phyloP scores from a whole-genome alignment of 768 basidiomycete species.

The Tricholoma terreum region DNA sequence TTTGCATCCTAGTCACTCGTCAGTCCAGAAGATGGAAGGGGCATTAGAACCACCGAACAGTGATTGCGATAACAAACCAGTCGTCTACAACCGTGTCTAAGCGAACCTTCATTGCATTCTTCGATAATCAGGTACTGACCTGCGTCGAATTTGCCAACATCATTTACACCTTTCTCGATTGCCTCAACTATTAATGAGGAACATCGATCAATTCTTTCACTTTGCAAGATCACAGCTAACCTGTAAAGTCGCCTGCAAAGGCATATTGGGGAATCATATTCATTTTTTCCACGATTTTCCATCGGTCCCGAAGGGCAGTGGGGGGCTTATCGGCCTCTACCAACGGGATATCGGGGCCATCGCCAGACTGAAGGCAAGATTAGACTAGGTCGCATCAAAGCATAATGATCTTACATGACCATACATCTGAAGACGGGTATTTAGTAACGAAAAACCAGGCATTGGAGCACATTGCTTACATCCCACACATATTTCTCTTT shows the following conservation, averaged over 20 bases:
- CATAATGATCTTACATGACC: slow-evolving; percentile 50
- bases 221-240: slow-evolving; percentile 26
- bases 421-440: slow-evolving; percentile 43
- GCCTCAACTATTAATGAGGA: slow-evolving; percentile 48
- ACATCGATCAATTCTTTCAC: slow-evolving; percentile 1
- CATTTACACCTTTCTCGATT: slow-evolving; percentile 57
- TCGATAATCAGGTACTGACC: too few species aligned
- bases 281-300: slow-evolving; percentile 73
- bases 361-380: slow-evolving; percentile 48
- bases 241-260: slow-evolving; percentile 65
- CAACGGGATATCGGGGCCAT: slow-evolving; percentile 53
- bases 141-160: slow-evolving; percentile 60
- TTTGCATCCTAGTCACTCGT: slow-evolving; percentile 49
- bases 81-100: slow-evolving; percentile 41
- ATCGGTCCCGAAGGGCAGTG: slow-evolving; percentile 52
- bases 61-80: slow-evolving; percentile 70
- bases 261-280: slow-evolving; percentile 63
- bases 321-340: slow-evolving; percentile 49
- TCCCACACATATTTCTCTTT: slow-evolving; percentile 79
- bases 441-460: slow-evolving; percentile 1
- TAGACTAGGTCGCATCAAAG: background rate
- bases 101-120: background rate
- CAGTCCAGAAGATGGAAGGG: background rate
- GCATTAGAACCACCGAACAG: slow-evolving; percentile 28
- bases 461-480: slow-evolving; percentile 38